Evolutionary conservation across 1,284 basidiomycete species (phyloP), one percentile per base, ranked within the genome.

Genomic region (Mycosarcoma mackinlayi): DNA sequence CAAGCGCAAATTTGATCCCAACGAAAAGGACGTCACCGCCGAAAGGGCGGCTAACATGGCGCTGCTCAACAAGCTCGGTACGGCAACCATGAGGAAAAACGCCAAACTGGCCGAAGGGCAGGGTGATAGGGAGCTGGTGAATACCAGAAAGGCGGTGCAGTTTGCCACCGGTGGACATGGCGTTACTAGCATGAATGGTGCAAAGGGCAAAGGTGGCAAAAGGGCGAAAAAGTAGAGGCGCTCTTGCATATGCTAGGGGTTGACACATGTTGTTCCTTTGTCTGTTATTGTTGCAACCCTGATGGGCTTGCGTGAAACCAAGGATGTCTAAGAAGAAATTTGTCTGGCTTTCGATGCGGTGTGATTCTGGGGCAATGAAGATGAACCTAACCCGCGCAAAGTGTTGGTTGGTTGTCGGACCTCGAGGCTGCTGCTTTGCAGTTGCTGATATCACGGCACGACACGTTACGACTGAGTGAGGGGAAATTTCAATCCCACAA

Each of bases 1-100:
- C 58, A 98, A 98, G 85, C 89, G 94, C 76, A 96, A 97, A 90
- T 95, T 94, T 79, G 91, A 91, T 7, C 89, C 92, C 0, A 87
- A 89, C 8, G 92, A 93, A 80, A 85, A 85, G 11, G 86, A 91
- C 3, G 85, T 87, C 6, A 83, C 85, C 3, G 81, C 85, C 6
- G 94, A 97, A 84, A 91, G 89, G 77, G 87, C 88, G 40, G 81
- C 87, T 21, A 90, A 92, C 24, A 83, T 97, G 61, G 87, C 88
- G 19, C 85, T 98, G 27, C 84, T 97, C 21, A 88, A 89, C 18
- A 89, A 89, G 77, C 86, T 97, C 74, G 91, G 91, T 37, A 28
- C 83, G 39, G 14, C 75, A 8, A 19, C 19, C 10, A 45, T 62
- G 50, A 31, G 55, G 34, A 61, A 63, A 21, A 58, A 56, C 24